These are phyloP conservation scores for Pholiota microspora DNA, from an alignment of 768 basidiomycete genomes.

Conservation along the genomic window DNA sequence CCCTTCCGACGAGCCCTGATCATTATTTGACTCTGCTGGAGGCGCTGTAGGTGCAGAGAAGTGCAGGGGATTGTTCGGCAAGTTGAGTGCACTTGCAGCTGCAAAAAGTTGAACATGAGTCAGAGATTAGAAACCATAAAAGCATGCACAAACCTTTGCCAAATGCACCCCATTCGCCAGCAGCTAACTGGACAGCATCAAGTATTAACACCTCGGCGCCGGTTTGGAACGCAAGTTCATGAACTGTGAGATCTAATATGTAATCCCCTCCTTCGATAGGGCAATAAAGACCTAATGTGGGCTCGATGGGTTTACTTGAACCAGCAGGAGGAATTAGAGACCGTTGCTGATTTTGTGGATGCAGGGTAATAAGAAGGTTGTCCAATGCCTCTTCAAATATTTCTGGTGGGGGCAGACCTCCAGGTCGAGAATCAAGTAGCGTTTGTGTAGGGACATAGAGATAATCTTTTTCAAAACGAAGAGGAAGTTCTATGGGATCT, in stretches of 20 bases:
- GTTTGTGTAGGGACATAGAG: slow-evolving; percentile 61
- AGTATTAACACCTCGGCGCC: slow-evolving; percentile 82
- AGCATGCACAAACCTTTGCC: slow-evolving; percentile 58
- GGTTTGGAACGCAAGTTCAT: slow-evolving; percentile 69
- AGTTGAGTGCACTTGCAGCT: slow-evolving; percentile 70
- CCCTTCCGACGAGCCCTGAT: slow-evolving; percentile 23
- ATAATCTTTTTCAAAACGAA: slow-evolving; percentile 45
- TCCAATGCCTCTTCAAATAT: slow-evolving; percentile 75
- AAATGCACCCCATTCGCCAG: slow-evolving; percentile 85
- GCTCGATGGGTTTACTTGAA: slow-evolving; percentile 60
- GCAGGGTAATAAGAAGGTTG: slow-evolving; percentile 73
- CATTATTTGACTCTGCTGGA: slow-evolving; percentile 15
- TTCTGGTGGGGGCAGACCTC: slow-evolving; percentile 64
- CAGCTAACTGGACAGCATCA: slow-evolving; percentile 81
- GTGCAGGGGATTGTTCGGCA: slow-evolving; percentile 78
- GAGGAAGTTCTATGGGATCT: slow-evolving; percentile 51
- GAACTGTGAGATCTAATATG: slow-evolving; percentile 76
- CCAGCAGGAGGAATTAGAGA: slow-evolving; percentile 52
- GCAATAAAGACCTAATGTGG: slow-evolving; percentile 82
- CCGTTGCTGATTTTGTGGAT: slow-evolving; percentile 78
- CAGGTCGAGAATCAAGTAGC: slow-evolving; percentile 24
- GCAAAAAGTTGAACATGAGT: neutral
- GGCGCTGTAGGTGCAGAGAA: slow-evolving; percentile 38
- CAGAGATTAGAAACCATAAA: neutral
- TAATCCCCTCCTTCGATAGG: slow-evolving; percentile 86